Base-by-base conservation (phyloP, 2,329 filamentous ascomycete genomes). In the Cercospora janseana region DNA sequence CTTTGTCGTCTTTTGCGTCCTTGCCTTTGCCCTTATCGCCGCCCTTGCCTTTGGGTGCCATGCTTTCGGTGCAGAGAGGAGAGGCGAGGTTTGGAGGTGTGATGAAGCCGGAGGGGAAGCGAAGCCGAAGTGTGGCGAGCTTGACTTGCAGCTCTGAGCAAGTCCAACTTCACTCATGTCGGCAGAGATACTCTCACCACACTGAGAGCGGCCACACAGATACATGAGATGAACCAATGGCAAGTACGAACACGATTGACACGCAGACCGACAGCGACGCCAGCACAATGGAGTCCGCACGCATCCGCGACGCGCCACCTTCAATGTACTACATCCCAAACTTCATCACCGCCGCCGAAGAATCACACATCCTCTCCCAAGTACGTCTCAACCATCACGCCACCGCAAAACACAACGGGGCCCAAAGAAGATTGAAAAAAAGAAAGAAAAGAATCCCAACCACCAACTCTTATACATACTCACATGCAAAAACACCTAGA, bases 301-400 rank as follows among this genome's bases (percentile, higher is more conserved):
- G 38, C 18, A 60, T 65, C 28, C 10, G 42, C 23, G 18, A 31
- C 9, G 29, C 52, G 4, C 59, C 60, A 24, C 66, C 77, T 1
- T 72, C 78, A 26, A 87, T 88, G 46, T 95, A 85, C 73, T 96
- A 97, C 71, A 85, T 96, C 50, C 79, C 89, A 6, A 76, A 91
- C 66, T 96, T 96, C 72, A 86, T 97, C 66, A 85, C 79, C 4
- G 69, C 75, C 47, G 80, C 85, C 35, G 90, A 96, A 69, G 89
- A 95, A 71, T 67, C 73, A 24, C 64, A 72, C 6, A 79, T 96
- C 6, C 72, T 95, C 40, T 72, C 81, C 46, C 93, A 88, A 76
- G 87, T 87, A 50, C 13, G 20, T 32, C n/a, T 21, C 49, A 4
- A 7, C 18, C 29, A 2, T 16, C 12, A 4, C 4, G 20, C 18